A percentile compares a stretch with the other conserved stretches of the same genome.
These are phyloP conservation scores for Cladosporium sp. DNA, from an alignment of 2,329 filamentous ascomycete species.

Conservation along the genomic window DNA sequence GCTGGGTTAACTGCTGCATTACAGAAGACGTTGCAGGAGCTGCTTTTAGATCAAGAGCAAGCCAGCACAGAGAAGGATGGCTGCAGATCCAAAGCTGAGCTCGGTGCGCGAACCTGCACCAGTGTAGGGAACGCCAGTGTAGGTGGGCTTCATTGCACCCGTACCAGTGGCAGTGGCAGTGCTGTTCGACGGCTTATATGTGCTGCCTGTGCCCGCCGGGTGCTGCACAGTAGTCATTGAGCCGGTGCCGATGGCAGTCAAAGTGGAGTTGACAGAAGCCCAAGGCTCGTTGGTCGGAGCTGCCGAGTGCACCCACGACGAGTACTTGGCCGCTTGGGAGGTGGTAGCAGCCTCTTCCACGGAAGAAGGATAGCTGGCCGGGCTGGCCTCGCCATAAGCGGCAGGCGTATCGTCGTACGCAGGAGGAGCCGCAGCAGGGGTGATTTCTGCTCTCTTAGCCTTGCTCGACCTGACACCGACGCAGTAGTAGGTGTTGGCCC, in stretches of 20 bases:
- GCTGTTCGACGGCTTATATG: background rate
- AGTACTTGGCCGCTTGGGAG: background rate
- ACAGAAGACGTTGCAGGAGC: no score
- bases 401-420: background rate
- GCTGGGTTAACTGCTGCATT: no score
- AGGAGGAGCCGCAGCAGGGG: background rate
- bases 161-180: slow-evolving; percentile 1
- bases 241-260: background rate
- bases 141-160: background rate
- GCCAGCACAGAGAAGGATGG: background rate
- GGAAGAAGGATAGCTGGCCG: no score
- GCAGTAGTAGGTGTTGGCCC: slow-evolving; percentile 16
- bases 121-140: slow-evolving; percentile 2
- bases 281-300: background rate
- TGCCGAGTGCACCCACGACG: background rate
- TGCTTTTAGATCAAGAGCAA: slow-evolving; percentile 3
- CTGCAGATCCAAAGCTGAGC: slow-evolving; percentile 1
- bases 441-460: slow-evolving; percentile 4
- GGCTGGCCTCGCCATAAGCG: background rate
- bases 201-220: background rate
- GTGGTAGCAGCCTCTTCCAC: no score
- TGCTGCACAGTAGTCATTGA: background rate
- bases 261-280: background rate
- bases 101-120: background rate
- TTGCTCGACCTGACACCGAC: slow-evolving; percentile 13